phyloP scores from a whole-genome alignment of 495 filamentous ascomycete species.

The Lophiotrema nucula region DNA sequence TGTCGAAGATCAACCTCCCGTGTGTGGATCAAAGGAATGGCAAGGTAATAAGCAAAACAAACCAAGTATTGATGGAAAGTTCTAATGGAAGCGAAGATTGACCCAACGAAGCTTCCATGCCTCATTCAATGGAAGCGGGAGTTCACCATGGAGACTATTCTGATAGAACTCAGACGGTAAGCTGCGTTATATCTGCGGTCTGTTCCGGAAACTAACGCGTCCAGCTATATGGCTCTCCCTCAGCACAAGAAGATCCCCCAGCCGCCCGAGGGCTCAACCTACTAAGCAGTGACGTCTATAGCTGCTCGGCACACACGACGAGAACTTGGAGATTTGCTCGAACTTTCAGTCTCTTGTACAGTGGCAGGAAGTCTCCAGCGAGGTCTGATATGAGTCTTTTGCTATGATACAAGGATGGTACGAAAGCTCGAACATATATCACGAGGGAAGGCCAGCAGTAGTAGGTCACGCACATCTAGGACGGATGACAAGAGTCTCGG shows the following conservation, averaged over 20 bases:
- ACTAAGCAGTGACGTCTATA: too few species aligned
- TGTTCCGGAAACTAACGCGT: conserved; percentile 21
- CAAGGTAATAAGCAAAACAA: conserved; percentile 49
- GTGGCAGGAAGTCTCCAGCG: too few species aligned
- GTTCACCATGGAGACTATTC: conserved; percentile 88
- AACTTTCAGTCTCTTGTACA: too few species aligned
- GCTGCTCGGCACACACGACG: background rate
- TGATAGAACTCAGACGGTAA: conserved; percentile 82
- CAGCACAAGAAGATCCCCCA: conserved; percentile 94
- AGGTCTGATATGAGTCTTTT: too few species aligned
- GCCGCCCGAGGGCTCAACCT: conserved; percentile 84
- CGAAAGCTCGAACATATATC: too few species aligned
- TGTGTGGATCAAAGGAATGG: conserved; percentile 80
- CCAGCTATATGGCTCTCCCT: conserved; percentile 90
- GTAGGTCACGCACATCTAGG: too few species aligned
- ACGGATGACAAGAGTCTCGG: too few species aligned
- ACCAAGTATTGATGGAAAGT: background rate
- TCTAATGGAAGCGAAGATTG: conserved; percentile 58
- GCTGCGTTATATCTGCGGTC: conserved; percentile 1
- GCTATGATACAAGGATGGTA: too few species aligned
- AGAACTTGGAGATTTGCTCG: background rate
- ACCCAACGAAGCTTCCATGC: conserved; percentile 76
- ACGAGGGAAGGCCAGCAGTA: too few species aligned
- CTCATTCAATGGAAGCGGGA: conserved; percentile 86
- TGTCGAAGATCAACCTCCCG: conserved; percentile 90